These are phyloP conservation scores for Nothopassalora personata DNA, from an alignment of 2,329 filamentous ascomycete genomes.

Conservation along the genomic window DNA sequence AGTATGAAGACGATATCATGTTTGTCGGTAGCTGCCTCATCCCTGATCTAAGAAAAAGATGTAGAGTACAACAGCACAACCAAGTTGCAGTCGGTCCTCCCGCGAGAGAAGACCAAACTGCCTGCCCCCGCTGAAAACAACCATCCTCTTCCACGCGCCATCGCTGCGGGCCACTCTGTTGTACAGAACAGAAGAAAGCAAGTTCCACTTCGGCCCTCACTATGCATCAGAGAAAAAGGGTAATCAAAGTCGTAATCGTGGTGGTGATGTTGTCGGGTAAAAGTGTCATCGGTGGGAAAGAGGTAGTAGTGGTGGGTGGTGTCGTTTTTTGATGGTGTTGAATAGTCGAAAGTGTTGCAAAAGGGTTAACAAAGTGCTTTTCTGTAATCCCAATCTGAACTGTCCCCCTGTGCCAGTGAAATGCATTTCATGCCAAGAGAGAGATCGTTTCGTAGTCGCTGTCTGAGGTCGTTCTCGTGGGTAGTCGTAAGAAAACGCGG, in stretches of 20 bases:
- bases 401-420: slow-evolving; percentile 17
- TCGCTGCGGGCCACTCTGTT: slow-evolving; percentile 18
- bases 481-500: slow-evolving; percentile 24
- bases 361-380: slow-evolving; percentile 17
- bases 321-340: slow-evolving; percentile 13
- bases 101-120: slow-evolving; percentile 11
- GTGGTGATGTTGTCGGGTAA: slow-evolving; percentile 2
- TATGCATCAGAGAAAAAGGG: slow-evolving; percentile 13
- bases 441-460: slow-evolving; percentile 20
- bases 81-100: slow-evolving; percentile 3
- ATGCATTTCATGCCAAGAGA: slow-evolving; percentile 22
- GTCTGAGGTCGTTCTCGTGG: slow-evolving; percentile 24
- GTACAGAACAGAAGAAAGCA: slow-evolving; percentile 14
- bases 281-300: slow-evolving; percentile 3
- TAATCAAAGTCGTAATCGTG: slow-evolving; percentile 2
- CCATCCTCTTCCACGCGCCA: slow-evolving; percentile 17
- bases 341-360: slow-evolving; percentile 7
- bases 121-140: slow-evolving; percentile 15
- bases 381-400: slow-evolving; percentile 21
- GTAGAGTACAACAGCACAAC: background rate
- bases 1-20: slow-evolving; percentile 1
- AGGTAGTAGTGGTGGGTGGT: slow-evolving; percentile 7
- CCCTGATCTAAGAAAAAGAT: slow-evolving; percentile 2
- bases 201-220: slow-evolving; percentile 11
- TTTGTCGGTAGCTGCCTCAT: slow-evolving; percentile 4